Evolutionary conservation across 345 rosid genomes (phyloP).

Genomic region (Sonneratia alba): DNA sequence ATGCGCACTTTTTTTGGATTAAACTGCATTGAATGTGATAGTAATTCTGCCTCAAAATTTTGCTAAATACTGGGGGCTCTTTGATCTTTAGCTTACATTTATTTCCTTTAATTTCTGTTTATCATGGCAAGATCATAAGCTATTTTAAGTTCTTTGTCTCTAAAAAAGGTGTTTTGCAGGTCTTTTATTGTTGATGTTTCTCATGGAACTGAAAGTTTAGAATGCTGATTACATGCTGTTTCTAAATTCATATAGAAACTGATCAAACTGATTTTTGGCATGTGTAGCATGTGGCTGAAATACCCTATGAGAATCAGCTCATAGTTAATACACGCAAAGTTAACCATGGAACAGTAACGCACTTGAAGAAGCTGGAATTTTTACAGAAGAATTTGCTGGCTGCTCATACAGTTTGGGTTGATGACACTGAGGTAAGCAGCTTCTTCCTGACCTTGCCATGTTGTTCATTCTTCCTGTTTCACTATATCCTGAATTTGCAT

Average conservation of each 20-base stretch:
- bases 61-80: no score
- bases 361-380: slow-evolving; percentile 46
- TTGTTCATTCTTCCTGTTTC: slow-evolving; percentile 2
- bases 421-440: slow-evolving; percentile 39
- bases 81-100: no score
- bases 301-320: slow-evolving; percentile 37
- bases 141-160: not conserved
- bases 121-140: no score
- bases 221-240: not conserved
- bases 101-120: no score
- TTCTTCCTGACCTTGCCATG: not conserved
- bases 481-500: not conserved
- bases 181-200: not conserved
- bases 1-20: not conserved
- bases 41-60: not conserved
- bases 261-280: slow-evolving; percentile 9
- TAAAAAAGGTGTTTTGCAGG: not conserved
- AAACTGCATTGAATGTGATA: no score
- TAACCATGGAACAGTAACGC: slow-evolving; percentile 55
- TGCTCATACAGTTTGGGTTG: slow-evolving; percentile 56
- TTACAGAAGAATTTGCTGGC: slow-evolving; percentile 43
- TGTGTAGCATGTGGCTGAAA: slow-evolving; percentile 46
- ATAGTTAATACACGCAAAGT: slow-evolving; percentile 37
- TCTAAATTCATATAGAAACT: not conserved
- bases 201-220: not conserved